These are phyloP conservation scores for Metschnikowia chrysomelidarum DNA, from an alignment of 805 yeast genomes.

Conservation along the genomic window DNA sequence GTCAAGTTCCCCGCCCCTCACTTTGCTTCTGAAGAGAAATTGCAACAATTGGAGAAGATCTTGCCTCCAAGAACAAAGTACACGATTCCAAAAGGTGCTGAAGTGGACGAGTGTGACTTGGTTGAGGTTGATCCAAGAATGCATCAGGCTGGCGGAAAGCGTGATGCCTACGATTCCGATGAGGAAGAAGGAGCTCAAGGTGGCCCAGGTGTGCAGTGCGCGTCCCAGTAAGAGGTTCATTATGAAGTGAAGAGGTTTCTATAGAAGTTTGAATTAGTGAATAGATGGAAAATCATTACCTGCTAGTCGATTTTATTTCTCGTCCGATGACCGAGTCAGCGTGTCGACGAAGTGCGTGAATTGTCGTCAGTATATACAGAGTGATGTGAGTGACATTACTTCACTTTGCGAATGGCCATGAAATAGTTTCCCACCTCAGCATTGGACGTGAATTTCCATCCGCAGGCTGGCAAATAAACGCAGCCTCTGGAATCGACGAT, in stretches of 20 bases:
- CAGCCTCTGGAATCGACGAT: constrained; percentile 75
- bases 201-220: constrained; percentile 27
- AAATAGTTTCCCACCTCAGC: constrained; percentile 79
- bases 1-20: constrained; percentile 82
- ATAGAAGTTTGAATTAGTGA: not conserved
- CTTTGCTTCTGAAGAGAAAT: constrained; percentile 72
- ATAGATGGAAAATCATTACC: constrained; percentile 3
- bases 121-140: constrained; percentile 64
- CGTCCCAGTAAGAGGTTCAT: constrained; percentile 21
- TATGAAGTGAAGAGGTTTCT: not conserved
- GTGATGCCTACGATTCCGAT: constrained; percentile 44
- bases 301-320: not conserved
- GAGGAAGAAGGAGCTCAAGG: constrained; percentile 42
- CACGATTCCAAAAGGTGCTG: constrained; percentile 66
- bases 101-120: constrained; percentile 77
- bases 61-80: constrained; percentile 73
- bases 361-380: constrained; percentile 1
- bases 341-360: too few species aligned
- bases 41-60: constrained; percentile 67
- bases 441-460: constrained; percentile 72
- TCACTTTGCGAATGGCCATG: constrained; percentile 69
- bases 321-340: too few species aligned
- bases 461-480: constrained; percentile 74
- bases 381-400: constrained; percentile 1
- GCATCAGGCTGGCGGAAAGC: constrained; percentile 45